Percentiles rank a stretch among this genome's conserved stretches.
Evolutionary conservation across 1,284 basidiomycete species (phyloP).

Genomic region (Serendipita sp.): DNA sequence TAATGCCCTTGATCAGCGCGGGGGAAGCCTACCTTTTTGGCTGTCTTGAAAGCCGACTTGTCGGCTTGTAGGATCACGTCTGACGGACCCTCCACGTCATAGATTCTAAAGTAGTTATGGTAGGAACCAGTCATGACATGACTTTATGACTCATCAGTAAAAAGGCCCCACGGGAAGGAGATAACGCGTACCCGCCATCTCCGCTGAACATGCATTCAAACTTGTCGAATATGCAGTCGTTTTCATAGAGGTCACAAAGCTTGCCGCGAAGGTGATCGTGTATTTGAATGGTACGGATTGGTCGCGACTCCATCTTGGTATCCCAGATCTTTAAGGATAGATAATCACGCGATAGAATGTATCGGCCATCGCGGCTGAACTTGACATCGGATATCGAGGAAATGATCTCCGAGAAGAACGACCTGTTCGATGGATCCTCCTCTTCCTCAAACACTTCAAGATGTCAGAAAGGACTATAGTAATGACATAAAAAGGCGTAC

Average conservation of each 20-base stretch:
- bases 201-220: slow-evolving; percentile 97
- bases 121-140: slow-evolving; percentile 95
- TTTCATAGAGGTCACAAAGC: slow-evolving; percentile 97
- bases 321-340: slow-evolving; percentile 99
- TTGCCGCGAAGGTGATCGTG: slow-evolving; percentile 97
- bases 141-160: slow-evolving; percentile 28
- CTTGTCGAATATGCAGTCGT: slow-evolving; percentile 99
- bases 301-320: slow-evolving; percentile 95
- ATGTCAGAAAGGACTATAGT: neutral
- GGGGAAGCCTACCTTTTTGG: slow-evolving; percentile 74
- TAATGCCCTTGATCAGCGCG: neutral
- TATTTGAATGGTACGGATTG: slow-evolving; percentile 95
- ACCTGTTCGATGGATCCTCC: slow-evolving; percentile 92
- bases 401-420: slow-evolving; percentile 99
- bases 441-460: slow-evolving; percentile 90
- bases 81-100: slow-evolving; percentile 79
- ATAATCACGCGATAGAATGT: slow-evolving; percentile 95
- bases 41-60: slow-evolving; percentile 93
- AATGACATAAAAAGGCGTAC: slow-evolving; percentile 35
- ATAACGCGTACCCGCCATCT: slow-evolving; percentile 70
- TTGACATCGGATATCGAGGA: slow-evolving; percentile 99
- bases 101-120: slow-evolving; percentile 99
- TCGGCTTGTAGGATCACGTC: slow-evolving; percentile 96
- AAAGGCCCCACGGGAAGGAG: slow-evolving; percentile 8
- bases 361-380: slow-evolving; percentile 93